These are phyloP conservation scores for Ophiocordyceps sinensis DNA, from an alignment of 2,329 filamentous ascomycete species.

Conservation along the genomic window DNA sequence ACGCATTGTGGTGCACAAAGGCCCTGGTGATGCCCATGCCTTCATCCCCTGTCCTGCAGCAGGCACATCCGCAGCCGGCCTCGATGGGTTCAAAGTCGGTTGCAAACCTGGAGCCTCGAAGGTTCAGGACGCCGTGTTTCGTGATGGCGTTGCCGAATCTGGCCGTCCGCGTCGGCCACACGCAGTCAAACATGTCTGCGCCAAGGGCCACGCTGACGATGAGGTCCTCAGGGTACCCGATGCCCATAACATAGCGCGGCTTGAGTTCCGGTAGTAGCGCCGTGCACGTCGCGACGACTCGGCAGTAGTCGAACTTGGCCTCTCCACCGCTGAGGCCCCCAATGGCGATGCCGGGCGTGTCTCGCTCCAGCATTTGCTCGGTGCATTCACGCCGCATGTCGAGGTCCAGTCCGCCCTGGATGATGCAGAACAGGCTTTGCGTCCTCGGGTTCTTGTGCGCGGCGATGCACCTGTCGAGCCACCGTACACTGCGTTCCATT, in stretches of 20 bases:
- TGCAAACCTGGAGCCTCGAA: conserved; percentile 62
- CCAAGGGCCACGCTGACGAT: conserved; percentile 87
- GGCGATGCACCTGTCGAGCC: conserved; percentile 88
- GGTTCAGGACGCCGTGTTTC: conserved; percentile 63
- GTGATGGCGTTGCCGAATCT: conserved; percentile 94
- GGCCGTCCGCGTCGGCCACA: conserved; percentile 94
- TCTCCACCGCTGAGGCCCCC: conserved; percentile 91
- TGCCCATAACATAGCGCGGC: conserved; percentile 98
- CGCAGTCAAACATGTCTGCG: conserved; percentile 99
- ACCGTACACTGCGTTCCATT: conserved; percentile 86
- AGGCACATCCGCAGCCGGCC: conserved; percentile 64
- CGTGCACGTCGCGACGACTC: conserved; percentile 79
- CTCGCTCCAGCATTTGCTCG: conserved; percentile 69
- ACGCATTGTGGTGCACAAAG: conserved; percentile 80
- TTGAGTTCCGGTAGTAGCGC: conserved; percentile 73
- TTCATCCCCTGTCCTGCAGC: conserved; percentile 55
- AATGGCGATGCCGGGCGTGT: conserved; percentile 94
- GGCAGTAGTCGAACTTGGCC: conserved; percentile 84
- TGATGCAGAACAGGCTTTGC: conserved; percentile 97
- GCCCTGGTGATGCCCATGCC: conserved; percentile 74
- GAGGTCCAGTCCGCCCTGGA: conserved; percentile 85
- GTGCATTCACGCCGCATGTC: conserved; percentile 77
- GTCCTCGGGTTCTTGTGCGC: conserved; percentile 70
- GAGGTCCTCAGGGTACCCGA: conserved; percentile 92
- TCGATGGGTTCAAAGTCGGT: conserved; percentile 76